Conservation (phyloP, 257 asterid species). For the Solanum raphanifolium region DNA sequence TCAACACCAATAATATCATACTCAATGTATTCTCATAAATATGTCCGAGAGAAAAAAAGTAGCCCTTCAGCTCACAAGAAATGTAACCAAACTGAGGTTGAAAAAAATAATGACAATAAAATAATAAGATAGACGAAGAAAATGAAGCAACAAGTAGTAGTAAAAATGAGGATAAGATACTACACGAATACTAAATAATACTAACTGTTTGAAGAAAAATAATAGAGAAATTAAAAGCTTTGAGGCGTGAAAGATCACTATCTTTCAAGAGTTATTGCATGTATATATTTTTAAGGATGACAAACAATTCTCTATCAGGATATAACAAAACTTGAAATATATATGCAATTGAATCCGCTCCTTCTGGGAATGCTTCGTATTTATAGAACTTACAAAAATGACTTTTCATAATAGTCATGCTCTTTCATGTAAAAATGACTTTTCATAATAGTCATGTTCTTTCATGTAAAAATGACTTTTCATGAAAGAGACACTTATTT, state of each 20-base stretch:
- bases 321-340: too few relatives aligned
- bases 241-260: not conserved
- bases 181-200: not conserved
- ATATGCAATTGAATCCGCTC: not conserved
- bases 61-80: not conserved
- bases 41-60: too few relatives aligned
- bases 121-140: not conserved
- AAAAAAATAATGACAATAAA: not conserved
- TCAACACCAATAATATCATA: not conserved
- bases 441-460: not conserved
- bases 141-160: not conserved
- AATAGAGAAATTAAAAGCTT: not conserved
- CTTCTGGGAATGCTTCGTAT: not conserved
- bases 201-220: not conserved
- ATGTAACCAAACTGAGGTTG: not conserved
- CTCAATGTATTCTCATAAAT: not conserved
- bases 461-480: too few relatives aligned
- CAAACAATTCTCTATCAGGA: too few relatives aligned
- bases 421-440: too few relatives aligned
- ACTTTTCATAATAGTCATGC: too few relatives aligned
- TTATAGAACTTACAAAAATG: too few relatives aligned
- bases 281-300: too few relatives aligned
- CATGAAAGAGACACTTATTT: too few relatives aligned
- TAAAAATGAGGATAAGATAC: not conserved
- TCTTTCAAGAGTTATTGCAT: too few relatives aligned